A percentile compares a stretch with the other conserved stretches of the same genome.
phyloP scores from a whole-genome alignment of 495 filamentous ascomycete genomes.

The Penicillium paradoxum region DNA sequence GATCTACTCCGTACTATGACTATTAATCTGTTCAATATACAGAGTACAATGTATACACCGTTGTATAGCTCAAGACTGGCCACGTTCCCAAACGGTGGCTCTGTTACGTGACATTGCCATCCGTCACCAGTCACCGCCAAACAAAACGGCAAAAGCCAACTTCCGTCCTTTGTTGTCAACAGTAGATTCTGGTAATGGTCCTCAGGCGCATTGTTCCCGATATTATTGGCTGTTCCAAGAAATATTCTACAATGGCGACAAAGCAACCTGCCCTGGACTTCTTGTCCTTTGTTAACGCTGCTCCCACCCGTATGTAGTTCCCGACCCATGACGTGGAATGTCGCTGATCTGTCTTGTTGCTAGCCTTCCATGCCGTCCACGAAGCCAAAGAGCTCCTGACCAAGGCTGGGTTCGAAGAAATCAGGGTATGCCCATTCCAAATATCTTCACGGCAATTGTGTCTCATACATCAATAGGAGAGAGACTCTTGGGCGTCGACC shows the following conservation, averaged over 20 bases:
- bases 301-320: constrained; percentile 73
- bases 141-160: constrained; percentile 13
- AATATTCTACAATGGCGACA: constrained; percentile 50
- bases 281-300: constrained; percentile 88
- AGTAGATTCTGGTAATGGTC: constrained; percentile 5
- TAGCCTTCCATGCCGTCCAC: constrained; percentile 92
- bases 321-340: constrained; percentile 2
- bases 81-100: too few species aligned
- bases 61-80: too few species aligned
- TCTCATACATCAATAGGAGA: constrained; percentile 51
- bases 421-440: constrained; percentile 52
- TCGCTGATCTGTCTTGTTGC: constrained; percentile 17
- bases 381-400: constrained; percentile 68
- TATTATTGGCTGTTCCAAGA: constrained; percentile 3
- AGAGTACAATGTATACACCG: too few species aligned
- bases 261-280: constrained; percentile 72
- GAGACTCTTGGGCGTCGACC: constrained; percentile 76
- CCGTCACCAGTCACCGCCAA: constrained; percentile 7
- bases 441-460: not conserved
- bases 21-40: too few species aligned
- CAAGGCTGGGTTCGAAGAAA: constrained; percentile 77
- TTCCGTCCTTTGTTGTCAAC: constrained; percentile 5
- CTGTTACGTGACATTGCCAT: not conserved
- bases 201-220: constrained; percentile 9
- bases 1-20: too few species aligned